Base-by-base conservation (phyloP, 2,329 filamentous ascomycete genomes). In the Phaeoacremonium minimum region DNA sequence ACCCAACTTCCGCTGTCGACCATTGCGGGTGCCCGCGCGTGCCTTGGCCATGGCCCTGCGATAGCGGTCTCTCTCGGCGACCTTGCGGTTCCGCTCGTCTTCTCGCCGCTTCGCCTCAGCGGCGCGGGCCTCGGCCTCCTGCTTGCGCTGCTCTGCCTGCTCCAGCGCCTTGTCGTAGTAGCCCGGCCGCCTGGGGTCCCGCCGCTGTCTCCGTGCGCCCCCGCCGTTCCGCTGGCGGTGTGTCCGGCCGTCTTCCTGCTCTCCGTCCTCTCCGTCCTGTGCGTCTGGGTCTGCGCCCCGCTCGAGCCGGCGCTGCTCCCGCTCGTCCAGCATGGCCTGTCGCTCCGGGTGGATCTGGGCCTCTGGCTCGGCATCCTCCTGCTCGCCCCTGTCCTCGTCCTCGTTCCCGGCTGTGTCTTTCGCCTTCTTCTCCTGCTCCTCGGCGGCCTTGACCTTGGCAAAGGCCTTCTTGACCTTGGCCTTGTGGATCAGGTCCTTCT, bases 381-480 rank as follows among this genome's bases (percentile, higher is more conserved):
- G 49, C 8, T 46, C 46, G 12, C 48, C 46, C 12, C 45, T 47
- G 15, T 40, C 38, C 17, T 48, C 46, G 26, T 45, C 36, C n/a
- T 30, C 15, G 37, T 40, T 22, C 35, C 36, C 18, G 32, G 32
- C 14, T 28, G 32, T 32, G 28, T 36, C 31, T 15, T 42, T 13
- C 11, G 28, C 17, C 41, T 13, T 36, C 20, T 40, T 28, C 35
- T 40, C 28, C 19, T 48, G 42, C 32, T 58, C 46, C 40, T 64
- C 58, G 35, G 69, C 58, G 18, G 80, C 80, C 61, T 90, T 91
- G 46, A 95, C 69, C 62, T 95, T 96, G 45, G 85, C 85, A 57
- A 95, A 96, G 29, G 85, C 78, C 62, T 95, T 95, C 64, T 91
- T 93, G 44, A 95, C 73, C 63, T 96, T 95, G 42, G 90, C 89